Base-by-base conservation (phyloP, 305 asterid species). In the Nicotiana rustica region DNA sequence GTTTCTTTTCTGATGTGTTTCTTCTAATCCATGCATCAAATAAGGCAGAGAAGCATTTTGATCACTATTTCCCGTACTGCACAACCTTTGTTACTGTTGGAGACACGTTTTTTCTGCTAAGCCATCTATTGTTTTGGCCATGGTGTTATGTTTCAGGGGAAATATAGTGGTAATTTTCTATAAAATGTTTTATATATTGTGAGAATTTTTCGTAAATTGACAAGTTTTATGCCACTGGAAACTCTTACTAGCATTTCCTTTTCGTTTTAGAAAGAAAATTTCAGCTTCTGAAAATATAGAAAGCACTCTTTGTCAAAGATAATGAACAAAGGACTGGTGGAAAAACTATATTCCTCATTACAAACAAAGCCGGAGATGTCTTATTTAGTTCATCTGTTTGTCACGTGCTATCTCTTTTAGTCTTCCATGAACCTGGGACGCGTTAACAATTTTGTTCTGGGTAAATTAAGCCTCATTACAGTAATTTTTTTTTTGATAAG, bases 291-390 rank as follows among this genome's bases (percentile, higher is more conserved):
- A 13, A 70, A 19, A 70, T 31, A 71, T 19, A 12, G 6, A 1
- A 6, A 44, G 60, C 18, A 44, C 36, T 44, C 19, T 12, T 21
- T 12, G 78, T 71, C 60, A 71, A 71, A 44, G 29, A 44, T 44
- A 71, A 44, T 71, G 36, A 71, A 19, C 3, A 2, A 70, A 44
- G 78, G 12, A 19, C 36, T 44, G n/a, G 56, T 68, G 33, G 17
- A 38, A 69, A 25, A 25, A 25, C 25, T 25, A 25, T 25, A 25
- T 25, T 25, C 25, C 25, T 25, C 25, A 25, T 25, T 25, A 44
- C 78, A 5, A 71, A 41, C 60, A 35, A 71, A 71, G 78, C 36
- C 7, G 38, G 78, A 71, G 60, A 71, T 70, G 38, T 71, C 38
- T 71, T 71, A 44, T 19, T 71, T 70, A 41, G 47, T 19, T 70